Evolutionary conservation across 176 grass and related monocot genomes (phyloP).

Genomic region (Eleusine indica): DNA sequence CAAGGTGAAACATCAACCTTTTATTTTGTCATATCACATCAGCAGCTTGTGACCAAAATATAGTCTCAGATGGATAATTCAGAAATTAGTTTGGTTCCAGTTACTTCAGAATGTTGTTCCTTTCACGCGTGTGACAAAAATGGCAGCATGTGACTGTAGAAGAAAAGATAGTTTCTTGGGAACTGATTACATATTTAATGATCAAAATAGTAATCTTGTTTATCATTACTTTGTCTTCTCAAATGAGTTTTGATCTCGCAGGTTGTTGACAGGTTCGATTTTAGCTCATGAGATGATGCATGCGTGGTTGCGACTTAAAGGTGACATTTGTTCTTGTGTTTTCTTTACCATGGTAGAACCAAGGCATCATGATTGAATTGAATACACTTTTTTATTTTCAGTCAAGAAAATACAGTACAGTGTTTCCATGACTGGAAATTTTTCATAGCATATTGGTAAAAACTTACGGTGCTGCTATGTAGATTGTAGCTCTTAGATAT

Average conservation of each 20-base stretch:
- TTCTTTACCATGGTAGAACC: background rate
- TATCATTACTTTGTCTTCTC: background rate
- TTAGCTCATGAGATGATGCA: slow-evolving; percentile 99
- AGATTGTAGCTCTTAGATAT: background rate
- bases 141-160: background rate
- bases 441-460: slow-evolving; percentile 2
- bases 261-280: slow-evolving; percentile 95
- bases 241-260: slow-evolving; percentile 48
- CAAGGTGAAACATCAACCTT: slow-evolving; percentile 62
- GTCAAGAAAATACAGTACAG: background rate
- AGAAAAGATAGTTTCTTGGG: background rate
- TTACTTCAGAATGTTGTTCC: slow-evolving; percentile 8
- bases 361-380: background rate
- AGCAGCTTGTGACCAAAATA: background rate
- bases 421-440: background rate
- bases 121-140: background rate
- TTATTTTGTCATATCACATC: slow-evolving; percentile 27
- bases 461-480: background rate
- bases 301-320: slow-evolving; percentile 93
- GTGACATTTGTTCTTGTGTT: slow-evolving; percentile 39
- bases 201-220: background rate
- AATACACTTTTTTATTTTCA: background rate
- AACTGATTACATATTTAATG: background rate
- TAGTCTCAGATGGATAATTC: too few species aligned
- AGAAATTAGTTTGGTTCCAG: background rate